Evolutionary conservation across 2,329 filamentous ascomycete genomes (phyloP), one percentile per base, ranked within the genome.

Genomic region (Aspergillus brasiliensis): DNA sequence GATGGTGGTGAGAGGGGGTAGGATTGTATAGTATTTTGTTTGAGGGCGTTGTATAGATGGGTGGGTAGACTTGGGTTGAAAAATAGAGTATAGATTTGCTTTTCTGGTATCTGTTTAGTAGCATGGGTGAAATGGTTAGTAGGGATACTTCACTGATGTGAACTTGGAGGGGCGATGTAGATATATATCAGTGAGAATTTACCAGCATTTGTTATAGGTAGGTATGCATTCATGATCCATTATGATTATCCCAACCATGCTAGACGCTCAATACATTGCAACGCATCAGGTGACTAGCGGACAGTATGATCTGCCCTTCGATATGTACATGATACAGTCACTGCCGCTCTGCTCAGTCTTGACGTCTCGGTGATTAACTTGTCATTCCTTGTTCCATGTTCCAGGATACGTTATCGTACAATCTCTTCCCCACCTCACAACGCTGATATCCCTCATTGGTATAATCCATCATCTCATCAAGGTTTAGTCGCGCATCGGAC

Each of bases 351-450:
- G 34, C 23, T 27, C 34, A 47, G 54, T 52, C 54, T 54, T 34
- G 21, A 42, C 42, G 47, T 38, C 51, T 62, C 52, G 56, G 57
- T 40, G 17, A 47, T 57, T 40, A 34, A 42, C 23, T 46, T 40
- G 31, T 51, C 34, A 27, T 54, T 51, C 57, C 46, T 58, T 51
- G 34, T 34, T 40, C 51, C 49, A 47, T 56, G 47, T 48, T 51
- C 51, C 44, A 51, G 46, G 61, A 62, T 56, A 61, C 63, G 53
- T 56, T 74, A 74, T 74, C 68, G 69, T 75, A 75, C 73, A 75
- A 65, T 66, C 47, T 58, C 63, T 56, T 51, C 15, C 28, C 46
- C 56, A 59, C 61, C 51, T 57, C 40, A 23, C 21, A 5, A 46
- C 48, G 23, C 58, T 52, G 51, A 58, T 51, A 23, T 42, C 47